These are phyloP conservation scores for Breviolum minutum DNA, from an alignment of 73 alveolate genomes.

Conservation along the genomic window DNA sequence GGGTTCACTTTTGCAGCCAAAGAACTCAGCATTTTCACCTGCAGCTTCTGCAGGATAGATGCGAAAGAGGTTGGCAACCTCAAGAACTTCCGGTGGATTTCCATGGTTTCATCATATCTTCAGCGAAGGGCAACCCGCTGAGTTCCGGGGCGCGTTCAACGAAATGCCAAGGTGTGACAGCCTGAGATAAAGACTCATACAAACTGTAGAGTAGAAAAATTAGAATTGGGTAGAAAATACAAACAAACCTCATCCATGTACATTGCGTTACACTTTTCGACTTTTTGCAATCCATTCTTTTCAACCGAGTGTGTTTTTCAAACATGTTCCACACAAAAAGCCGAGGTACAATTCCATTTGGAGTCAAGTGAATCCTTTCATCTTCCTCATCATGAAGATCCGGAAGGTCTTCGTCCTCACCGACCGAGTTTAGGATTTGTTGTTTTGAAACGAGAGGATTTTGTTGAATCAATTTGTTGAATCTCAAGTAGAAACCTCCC, in stretches of 20 bases:
- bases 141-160: conserved; percentile 52
- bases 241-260: background rate
- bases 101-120: no score
- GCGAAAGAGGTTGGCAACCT: conserved; percentile 66
- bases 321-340: background rate
- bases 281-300: background rate
- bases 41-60: conserved; percentile 50
- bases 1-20: background rate
- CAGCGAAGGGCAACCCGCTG: background rate
- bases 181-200: background rate
- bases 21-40: background rate
- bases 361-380: background rate
- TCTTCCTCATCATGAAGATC: conserved; percentile 34
- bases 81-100: no score
- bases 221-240: background rate
- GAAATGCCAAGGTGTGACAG: conserved; percentile 16
- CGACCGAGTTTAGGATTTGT: no score
- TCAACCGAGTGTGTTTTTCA: background rate
- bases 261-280: no score
- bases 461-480: no score
- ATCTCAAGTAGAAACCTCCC: no score
- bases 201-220: no score
- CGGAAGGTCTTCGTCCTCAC: conserved; percentile 44
- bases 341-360: background rate
- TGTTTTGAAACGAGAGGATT: no score